Evolutionary conservation across 805 yeast genomes (phyloP).

Genomic region (Tetrapisispora namnaoensis): DNA sequence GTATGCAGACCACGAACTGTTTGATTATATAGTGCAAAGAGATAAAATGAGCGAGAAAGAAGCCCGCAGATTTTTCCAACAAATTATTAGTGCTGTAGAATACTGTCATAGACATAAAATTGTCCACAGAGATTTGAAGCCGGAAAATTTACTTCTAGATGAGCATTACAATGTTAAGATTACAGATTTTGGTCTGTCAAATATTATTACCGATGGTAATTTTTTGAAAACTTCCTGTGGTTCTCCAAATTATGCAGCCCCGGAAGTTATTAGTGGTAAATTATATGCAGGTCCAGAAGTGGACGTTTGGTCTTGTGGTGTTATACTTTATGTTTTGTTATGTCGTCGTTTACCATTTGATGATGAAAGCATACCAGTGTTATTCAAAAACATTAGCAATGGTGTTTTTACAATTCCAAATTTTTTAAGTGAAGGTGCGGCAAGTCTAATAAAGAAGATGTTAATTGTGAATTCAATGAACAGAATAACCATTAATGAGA

Average conservation of each 20-base stretch:
- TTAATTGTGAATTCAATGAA: constrained; percentile 90
- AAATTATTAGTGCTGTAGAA: constrained; percentile 91
- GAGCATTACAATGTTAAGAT: constrained; percentile 88
- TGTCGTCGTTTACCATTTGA: constrained; percentile 95
- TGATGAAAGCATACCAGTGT: constrained; percentile 90
- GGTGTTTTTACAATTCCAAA: constrained; percentile 90
- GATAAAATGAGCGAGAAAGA: constrained; percentile 89
- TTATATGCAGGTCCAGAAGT: constrained; percentile 97
- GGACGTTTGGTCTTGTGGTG: constrained; percentile 97
- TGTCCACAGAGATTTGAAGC: constrained; percentile 94
- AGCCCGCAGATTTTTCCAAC: constrained; percentile 90
- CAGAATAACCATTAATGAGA: constrained; percentile 85
- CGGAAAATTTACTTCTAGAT: constrained; percentile 84
- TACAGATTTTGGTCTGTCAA: constrained; percentile 92
- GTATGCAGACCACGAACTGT: constrained; percentile 91
- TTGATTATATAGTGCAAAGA: constrained; percentile 92
- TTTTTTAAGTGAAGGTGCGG: constrained; percentile 77
- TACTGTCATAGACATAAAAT: constrained; percentile 95
- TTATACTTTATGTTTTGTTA: constrained; percentile 86
- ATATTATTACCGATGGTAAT: constrained; percentile 96
- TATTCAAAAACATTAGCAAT: constrained; percentile 83
- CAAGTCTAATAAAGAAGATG: constrained; percentile 75
- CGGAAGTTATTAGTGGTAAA: constrained; percentile 92
- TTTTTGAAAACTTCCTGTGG: constrained; percentile 93
- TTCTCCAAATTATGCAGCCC: constrained; percentile 95